Percentiles rank a stretch among this genome's conserved stretches.
phyloP scores from a whole-genome alignment of 2,329 filamentous ascomycete species.

The Xylaria polymorpha region DNA sequence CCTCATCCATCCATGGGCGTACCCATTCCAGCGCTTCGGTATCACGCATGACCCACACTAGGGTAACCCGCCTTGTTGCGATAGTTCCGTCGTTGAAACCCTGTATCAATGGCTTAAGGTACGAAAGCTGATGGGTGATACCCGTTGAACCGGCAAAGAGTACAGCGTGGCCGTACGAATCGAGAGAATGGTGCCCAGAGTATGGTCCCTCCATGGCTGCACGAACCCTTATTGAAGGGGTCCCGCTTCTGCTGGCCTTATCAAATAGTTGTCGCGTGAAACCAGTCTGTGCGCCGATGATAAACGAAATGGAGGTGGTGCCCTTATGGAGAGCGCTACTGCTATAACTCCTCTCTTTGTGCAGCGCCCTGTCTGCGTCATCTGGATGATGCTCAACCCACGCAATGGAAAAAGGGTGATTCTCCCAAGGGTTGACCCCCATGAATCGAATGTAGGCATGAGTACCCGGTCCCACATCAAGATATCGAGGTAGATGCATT shows the following conservation, averaged over 20 bases:
- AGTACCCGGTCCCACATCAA: slow-evolving; percentile 74
- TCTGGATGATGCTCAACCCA: slow-evolving; percentile 72
- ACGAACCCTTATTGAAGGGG: slow-evolving; percentile 68
- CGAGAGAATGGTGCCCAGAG: slow-evolving; percentile 81
- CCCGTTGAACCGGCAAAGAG: slow-evolving; percentile 93
- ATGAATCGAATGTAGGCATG: slow-evolving; percentile 81
- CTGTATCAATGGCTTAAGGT: slow-evolving; percentile 79
- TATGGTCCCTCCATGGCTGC: slow-evolving; percentile 93
- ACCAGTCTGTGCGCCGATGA: slow-evolving; percentile 88
- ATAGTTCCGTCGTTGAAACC: slow-evolving; percentile 77
- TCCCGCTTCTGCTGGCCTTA: slow-evolving; percentile 67
- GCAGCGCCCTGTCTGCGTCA: slow-evolving; percentile 50
- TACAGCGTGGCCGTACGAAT: slow-evolving; percentile 91
- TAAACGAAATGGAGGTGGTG: slow-evolving; percentile 75
- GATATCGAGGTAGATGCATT: slow-evolving; percentile 73
- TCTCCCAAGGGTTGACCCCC: slow-evolving; percentile 74
- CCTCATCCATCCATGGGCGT: slow-evolving; percentile 80
- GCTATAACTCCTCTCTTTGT: slow-evolving; percentile 54
- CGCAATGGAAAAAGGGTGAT: slow-evolving; percentile 81
- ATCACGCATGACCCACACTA: slow-evolving; percentile 94
- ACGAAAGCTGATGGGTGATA: slow-evolving; percentile 94
- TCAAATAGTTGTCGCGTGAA: slow-evolving; percentile 86
- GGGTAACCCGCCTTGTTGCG: slow-evolving; percentile 81
- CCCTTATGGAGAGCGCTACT: slow-evolving; percentile 45
- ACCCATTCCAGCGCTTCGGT: slow-evolving; percentile 94